Base-by-base conservation (phyloP, 495 filamentous ascomycete genomes). In the Tetracladium marchalianum region DNA sequence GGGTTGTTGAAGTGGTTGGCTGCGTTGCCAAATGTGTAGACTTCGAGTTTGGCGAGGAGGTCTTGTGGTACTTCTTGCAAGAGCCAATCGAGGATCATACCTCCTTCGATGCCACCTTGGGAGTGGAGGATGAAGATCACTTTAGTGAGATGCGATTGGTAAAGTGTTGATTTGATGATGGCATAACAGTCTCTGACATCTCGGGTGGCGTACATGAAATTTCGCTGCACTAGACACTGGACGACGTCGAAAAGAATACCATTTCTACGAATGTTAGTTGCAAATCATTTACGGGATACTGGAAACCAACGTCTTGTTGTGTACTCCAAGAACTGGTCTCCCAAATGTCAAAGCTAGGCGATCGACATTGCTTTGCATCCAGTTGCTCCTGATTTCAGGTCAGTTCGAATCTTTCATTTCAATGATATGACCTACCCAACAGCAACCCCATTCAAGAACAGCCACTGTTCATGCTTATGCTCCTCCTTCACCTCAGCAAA, bases 1-100 rank as follows among this genome's bases (percentile, higher is more conserved):
- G 87, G 87, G 49, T 90, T 89, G 61, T 89, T 90, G 60, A 90
- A 94, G 61, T 92, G 87, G 53, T 89, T 90, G 1, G 87, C 84
- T 6, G 86, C 85, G 45, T 76, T 81, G 8, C 85, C 87, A 55
- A 93, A 94, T 0, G 87, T 92, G 62, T 90, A 92, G 11, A 92
- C 77, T 57, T 93, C 88, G 10, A 93, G 68, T 44, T 84, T 81
- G 0, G 67, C 60, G 13, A 90, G 66, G 1, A 81, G 61, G 36
- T 81, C 71, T 31, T 80, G 77, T 0, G 84, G 81, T 0, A 92
- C 58, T 53, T 90, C 86, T 53, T 81, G 76, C 7, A 90, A 69
- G 8, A 95, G 73, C 76, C 81, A 84, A 67, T 95, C 88, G 1
- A 90, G 57, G 10, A 87, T 78, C 43, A 89, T 62, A 1, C 79